Percentiles rank a stretch among this genome's conserved stretches.
phyloP scores from a whole-genome alignment of 75 land plant species.

The Sequoia sempervirens region DNA sequence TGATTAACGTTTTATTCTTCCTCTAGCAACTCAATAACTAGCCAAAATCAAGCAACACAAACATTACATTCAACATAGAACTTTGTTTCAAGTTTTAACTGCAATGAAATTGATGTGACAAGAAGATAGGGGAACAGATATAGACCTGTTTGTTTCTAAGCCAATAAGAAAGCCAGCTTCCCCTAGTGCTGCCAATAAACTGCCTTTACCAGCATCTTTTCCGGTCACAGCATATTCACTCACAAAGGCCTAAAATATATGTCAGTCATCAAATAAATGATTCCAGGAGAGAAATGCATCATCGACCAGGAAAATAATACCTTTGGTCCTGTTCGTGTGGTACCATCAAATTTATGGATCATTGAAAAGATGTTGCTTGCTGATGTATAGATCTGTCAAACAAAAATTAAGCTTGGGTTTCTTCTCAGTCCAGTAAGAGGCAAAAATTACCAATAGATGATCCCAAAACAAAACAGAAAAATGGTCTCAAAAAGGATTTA shows the following conservation, averaged over 20 bases:
- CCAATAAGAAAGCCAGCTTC: constrained; percentile 88
- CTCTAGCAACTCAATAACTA: not conserved
- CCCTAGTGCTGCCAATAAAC: constrained; percentile 73
- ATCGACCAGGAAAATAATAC: constrained; percentile 22
- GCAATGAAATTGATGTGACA: not conserved
- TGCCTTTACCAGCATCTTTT: constrained; percentile 77
- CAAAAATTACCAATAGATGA: not conserved
- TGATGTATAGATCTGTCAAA: constrained; percentile 52
- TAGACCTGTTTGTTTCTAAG: constrained; percentile 77
- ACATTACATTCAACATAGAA: not conserved
- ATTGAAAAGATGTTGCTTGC: constrained; percentile 61
- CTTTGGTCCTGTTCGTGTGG: constrained; percentile 81
- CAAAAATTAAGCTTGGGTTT: not conserved
- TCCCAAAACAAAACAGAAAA: not conserved
- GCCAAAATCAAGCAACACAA: not conserved
- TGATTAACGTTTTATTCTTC: not conserved
- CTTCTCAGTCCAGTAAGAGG: not conserved
- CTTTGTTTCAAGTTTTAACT: too few species aligned
- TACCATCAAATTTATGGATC: constrained; percentile 65
- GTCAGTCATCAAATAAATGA: not conserved
- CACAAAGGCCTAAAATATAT: constrained; percentile 65
- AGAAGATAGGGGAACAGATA: not conserved
- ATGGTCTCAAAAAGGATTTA: not conserved
- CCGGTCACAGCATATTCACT: constrained; percentile 97
- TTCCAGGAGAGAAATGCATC: not conserved